Evolutionary conservation across 2,329 filamentous ascomycete genomes (phyloP).

Genomic region (Xylariaceae sp.): DNA sequence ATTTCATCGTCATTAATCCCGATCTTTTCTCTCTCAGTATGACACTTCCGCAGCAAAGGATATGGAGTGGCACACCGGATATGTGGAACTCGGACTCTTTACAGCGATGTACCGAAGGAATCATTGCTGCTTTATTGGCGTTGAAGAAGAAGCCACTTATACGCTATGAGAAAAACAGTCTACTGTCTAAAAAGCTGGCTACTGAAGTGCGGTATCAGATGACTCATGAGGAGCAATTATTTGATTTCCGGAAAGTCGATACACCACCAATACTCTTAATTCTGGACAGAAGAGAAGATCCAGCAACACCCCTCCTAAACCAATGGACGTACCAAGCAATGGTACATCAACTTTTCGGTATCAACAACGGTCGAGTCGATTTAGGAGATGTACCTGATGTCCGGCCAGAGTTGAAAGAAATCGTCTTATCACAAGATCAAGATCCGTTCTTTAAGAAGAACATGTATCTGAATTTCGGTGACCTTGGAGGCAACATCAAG

Average conservation of each 20-base stretch:
- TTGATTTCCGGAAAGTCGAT: conserved; percentile 92
- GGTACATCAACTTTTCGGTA: conserved; percentile 94
- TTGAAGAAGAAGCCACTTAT: conserved; percentile 97
- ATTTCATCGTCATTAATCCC: conserved; percentile 91
- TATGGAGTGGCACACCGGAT: conserved; percentile 81
- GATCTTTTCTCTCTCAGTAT: conserved; percentile 84
- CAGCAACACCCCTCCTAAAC: conserved; percentile 86
- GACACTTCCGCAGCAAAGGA: conserved; percentile 64
- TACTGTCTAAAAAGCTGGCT: conserved; percentile 86
- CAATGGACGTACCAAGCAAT: conserved; percentile 99
- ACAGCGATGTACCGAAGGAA: conserved; percentile 79
- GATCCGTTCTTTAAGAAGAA: conserved; percentile 99
- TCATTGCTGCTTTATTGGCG: conserved; percentile 78
- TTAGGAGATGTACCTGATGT: conserved; percentile 80
- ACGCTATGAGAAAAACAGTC: conserved; percentile 86
- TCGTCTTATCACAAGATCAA: conserved; percentile 92
- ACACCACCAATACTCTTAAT: conserved; percentile 90
- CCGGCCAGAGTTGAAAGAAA: conserved; percentile 82
- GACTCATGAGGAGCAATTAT: conserved; percentile 92
- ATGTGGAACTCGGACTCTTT: conserved; percentile 87
- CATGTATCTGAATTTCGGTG: conserved; percentile 97
- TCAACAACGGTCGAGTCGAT: conserved; percentile 91
- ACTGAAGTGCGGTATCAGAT: conserved; percentile 90
- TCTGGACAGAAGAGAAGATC: conserved; percentile 87
- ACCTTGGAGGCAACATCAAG: conserved; percentile 93